A percentile compares a stretch with the other conserved stretches of the same genome.
phyloP scores from a whole-genome alignment of 352 stramenopile genomes.

The Phytophthora pistaciae region DNA sequence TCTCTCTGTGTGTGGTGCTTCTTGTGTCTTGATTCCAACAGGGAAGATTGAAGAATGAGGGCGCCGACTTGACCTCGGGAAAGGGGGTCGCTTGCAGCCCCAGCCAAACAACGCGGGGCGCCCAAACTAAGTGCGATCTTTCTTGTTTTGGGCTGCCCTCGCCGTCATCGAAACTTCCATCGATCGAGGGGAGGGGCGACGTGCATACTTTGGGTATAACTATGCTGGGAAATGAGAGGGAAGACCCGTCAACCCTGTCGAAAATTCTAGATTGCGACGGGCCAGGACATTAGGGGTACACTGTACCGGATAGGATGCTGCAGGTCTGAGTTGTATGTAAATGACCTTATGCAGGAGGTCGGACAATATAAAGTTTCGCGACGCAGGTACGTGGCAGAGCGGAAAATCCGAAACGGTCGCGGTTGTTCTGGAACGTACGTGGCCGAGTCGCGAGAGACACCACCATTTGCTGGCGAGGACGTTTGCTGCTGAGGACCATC shows the following conservation, averaged over 20 bases:
- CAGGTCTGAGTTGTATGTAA: constrained; percentile 28
- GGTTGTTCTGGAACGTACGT: constrained; percentile 23
- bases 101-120: constrained; percentile 33
- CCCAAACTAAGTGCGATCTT: constrained; percentile 36
- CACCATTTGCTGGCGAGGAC: background rate
- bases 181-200: constrained; percentile 41
- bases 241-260: constrained; percentile 37
- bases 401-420: constrained; percentile 1
- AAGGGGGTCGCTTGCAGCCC: constrained; percentile 19
- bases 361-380: constrained; percentile 23
- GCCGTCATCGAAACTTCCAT: constrained; percentile 40
- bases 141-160: constrained; percentile 21
- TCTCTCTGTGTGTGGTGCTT: constrained; percentile 34
- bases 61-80: background rate
- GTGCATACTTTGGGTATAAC: background rate
- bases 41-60: constrained; percentile 77
- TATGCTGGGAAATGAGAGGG: background rate
- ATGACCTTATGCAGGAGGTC: background rate
- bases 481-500: background rate
- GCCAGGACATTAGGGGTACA: constrained; percentile 5
- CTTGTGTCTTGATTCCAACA: constrained; percentile 41
- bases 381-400: constrained; percentile 15
- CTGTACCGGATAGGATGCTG: constrained; percentile 7
- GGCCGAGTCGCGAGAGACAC: background rate
- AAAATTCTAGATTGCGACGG: constrained; percentile 79